Percentiles rank a stretch among this genome's conserved stretches.
These are phyloP conservation scores for Asterionellopsis glacialis DNA, from an alignment of 108 stramenopile genomes.

Conservation along the genomic window DNA sequence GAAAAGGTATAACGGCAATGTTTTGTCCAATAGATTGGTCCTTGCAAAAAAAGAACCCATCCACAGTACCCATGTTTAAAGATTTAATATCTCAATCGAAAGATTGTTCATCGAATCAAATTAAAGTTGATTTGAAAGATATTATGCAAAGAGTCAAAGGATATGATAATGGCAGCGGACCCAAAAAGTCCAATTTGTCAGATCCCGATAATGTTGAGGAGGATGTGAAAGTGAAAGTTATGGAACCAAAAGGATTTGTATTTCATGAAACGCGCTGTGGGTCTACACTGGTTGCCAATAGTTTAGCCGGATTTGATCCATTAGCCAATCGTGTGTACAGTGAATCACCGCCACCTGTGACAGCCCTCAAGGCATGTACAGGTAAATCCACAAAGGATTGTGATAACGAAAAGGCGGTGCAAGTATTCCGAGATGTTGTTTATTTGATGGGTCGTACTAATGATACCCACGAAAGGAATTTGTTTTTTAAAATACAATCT, in stretches of 20 bases:
- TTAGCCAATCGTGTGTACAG: slow-evolving; percentile 63
- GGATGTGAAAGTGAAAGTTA: slow-evolving; percentile 9
- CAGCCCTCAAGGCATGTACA: slow-evolving; percentile 34
- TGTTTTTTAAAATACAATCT: slow-evolving; percentile 96
- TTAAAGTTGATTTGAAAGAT: slow-evolving; percentile 39
- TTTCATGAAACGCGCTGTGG: slow-evolving; percentile 95
- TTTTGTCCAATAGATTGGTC: slow-evolving; percentile 72
- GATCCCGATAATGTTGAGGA: slow-evolving; percentile 1
- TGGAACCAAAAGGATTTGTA: slow-evolving; percentile 71
- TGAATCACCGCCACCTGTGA: slow-evolving; percentile 65
- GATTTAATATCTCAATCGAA: slow-evolving; percentile 29
- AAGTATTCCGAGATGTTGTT: slow-evolving; percentile 65
- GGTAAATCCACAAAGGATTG: slow-evolving; percentile 12
- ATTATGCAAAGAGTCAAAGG: slow-evolving; percentile 27
- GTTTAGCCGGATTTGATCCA: slow-evolving; percentile 71
- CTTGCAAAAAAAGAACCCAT: slow-evolving; percentile 47
- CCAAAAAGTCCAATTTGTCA: slow-evolving; percentile 7
- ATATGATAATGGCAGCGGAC: too few species aligned
- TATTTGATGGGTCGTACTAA: slow-evolving; percentile 64
- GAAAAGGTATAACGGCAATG: slow-evolving; percentile 27
- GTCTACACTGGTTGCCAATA: slow-evolving; percentile 89
- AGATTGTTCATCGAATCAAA: slow-evolving; percentile 15
- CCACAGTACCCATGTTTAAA: slow-evolving; percentile 46
- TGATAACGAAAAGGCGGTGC: slow-evolving; percentile 21
- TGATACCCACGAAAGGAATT: slow-evolving; percentile 25